These are phyloP conservation scores for Lizonia empirigonia DNA, from an alignment of 2,329 filamentous ascomycete genomes.

Conservation along the genomic window DNA sequence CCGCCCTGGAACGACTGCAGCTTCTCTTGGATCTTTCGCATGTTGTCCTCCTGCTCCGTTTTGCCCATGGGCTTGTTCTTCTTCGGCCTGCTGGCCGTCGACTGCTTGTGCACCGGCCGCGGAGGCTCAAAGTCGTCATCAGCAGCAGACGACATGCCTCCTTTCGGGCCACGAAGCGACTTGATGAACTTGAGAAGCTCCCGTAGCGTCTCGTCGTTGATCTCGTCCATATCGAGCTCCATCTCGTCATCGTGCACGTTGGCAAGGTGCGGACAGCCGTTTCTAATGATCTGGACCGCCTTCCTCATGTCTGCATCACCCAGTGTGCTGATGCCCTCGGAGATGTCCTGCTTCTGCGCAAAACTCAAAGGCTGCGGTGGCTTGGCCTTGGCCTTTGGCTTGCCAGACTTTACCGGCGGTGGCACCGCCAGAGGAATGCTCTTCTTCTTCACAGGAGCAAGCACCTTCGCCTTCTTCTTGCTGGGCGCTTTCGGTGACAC, in stretches of 20 bases:
- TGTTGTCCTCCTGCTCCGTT: slow-evolving; percentile 70
- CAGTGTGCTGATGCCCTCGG: slow-evolving; percentile 80
- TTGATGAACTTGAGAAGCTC: slow-evolving; percentile 63
- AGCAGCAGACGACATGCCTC: slow-evolving; percentile 41
- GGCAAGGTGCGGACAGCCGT: slow-evolving; percentile 72
- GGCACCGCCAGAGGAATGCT: slow-evolving; percentile 35
- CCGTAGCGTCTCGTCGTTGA: slow-evolving; percentile 60
- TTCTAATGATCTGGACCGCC: slow-evolving; percentile 88
- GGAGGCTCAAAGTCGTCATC: slow-evolving; percentile 59
- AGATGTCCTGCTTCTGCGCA: slow-evolving; percentile 89
- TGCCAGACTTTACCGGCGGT: slow-evolving; percentile 39
- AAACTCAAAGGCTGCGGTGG: slow-evolving; percentile 71
- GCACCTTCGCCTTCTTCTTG: slow-evolving; percentile 54
- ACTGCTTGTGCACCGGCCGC: slow-evolving; percentile 43
- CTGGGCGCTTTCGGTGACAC: slow-evolving; percentile 55
- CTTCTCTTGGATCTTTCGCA: slow-evolving; percentile 66
- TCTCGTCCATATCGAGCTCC: slow-evolving; percentile 69
- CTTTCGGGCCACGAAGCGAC: slow-evolving; percentile 47
- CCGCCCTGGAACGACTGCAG: slow-evolving; percentile 51
- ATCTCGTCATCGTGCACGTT: slow-evolving; percentile 63
- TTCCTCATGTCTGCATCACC: slow-evolving; percentile 77
- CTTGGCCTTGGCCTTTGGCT: slow-evolving; percentile 57
- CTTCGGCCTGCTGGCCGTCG: slow-evolving; percentile 61
- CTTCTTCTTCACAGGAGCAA: slow-evolving; percentile 35
- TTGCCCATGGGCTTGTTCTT: slow-evolving; percentile 82